Evolutionary conservation across 495 filamentous ascomycete species (phyloP), one percentile per base, ranked within the genome.

Genomic region (Neurospora sp.): DNA sequence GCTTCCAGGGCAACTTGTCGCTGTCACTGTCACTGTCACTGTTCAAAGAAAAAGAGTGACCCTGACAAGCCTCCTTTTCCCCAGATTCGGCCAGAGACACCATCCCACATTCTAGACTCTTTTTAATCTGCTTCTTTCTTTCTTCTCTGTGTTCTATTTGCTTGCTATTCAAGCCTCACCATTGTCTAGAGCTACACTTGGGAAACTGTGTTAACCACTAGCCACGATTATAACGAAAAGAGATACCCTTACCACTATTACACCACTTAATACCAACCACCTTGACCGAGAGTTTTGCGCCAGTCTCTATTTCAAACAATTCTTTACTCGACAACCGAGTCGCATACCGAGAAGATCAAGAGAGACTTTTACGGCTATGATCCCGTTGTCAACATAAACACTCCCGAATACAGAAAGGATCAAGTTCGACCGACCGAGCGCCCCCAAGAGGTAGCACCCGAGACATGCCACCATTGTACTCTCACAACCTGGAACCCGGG

Each of bases 401-500:
- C 6, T 31, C 7, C n/a, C 20, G 49, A 27, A 5, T 27, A 7
- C 5, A 60, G 20, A 60, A 54, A 54, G 46, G 1, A 54, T 12
- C 54, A 31, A 62, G 46, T 54, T 16, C 54, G 54, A 66, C 14
- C 54, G 54, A 66, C 27, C 54, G 27, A 66, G 54, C 54, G 27
- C 54, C 54, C 54, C 27, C 54, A 62, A 66, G 54, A 66, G 54
- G 27, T 18, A 66, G 54, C 54, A 66, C 54, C 54, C 54, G 27
- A 66, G 54, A 66, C 54, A 86, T 85, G 84, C 82, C 84, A 71
- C 78, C 81, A 20, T 80, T 82, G 62, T 87, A 87, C 78, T 83
- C 82, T 71, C 81, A 84, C 75, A 86, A 83, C 74, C 85, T 84
- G 37, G 81, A 82, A 46, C 77, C 80, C 31, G 87, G 89, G 69